Base-by-base conservation (phyloP, 106 monocot genomes). In the Acorus calamus region DNA sequence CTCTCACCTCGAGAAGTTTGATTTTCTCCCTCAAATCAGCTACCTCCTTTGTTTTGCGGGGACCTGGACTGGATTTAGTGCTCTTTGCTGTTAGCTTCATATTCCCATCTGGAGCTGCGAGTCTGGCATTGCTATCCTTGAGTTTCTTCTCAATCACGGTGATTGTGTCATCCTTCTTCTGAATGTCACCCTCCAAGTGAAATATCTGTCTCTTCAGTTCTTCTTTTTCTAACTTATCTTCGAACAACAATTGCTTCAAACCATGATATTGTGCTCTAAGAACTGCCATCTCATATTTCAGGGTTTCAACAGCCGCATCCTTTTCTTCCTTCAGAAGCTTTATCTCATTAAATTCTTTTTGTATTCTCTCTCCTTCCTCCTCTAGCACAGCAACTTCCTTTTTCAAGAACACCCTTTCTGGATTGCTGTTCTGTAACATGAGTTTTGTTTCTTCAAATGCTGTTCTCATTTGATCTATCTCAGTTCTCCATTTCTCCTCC, bases 161-260 rank as follows among this genome's bases (percentile, higher is more conserved):
- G 13, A 75, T 71, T 57, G 65, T 58, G 47, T 62, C 70, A 45
- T 75, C 83, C 52, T 67, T 74, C 50, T 69, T 77, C 52, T 55
- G 62, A 50, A 81, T 53, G 57, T 74, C 69, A n/a, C 69, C 60
- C 11, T 47, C 57, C 56, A 80, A 50, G 6, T 75, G 14, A 44
- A 60, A 43, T 7, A 76, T 71, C 62, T 78, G 70, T 57, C 61
- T 73, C 50, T 57, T 74, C n/a, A 84, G 67, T 10, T 66, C 77
- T 42, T 84, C 77, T 70, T 83, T 79, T 62, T 78, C 78, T 57
- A 69, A 45, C 47, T 74, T 70, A 71, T 79, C 69, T 52, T 77
- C 70, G 44, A 66, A 70, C 59, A 84, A 57, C 12, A 72, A 76
- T 50, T 51, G 42, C 47, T 92, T 82, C 67, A 94, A 12, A 13